phyloP scores from a whole-genome alignment of 192 early-diverging fungal species.

The Oehlia diaphana region DNA sequence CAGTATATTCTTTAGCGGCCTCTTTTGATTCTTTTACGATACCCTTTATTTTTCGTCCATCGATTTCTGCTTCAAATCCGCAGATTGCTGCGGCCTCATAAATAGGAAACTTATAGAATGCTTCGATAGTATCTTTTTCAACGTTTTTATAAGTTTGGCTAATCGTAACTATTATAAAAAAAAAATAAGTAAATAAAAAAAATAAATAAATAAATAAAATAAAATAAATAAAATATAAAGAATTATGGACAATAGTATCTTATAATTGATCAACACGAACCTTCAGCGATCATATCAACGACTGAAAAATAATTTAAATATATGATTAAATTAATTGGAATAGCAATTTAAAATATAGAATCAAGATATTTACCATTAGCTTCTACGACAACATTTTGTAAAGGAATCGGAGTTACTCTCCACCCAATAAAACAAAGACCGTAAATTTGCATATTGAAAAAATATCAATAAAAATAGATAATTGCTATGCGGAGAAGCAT shows the following conservation, averaged over 20 bases:
- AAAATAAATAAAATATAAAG: background rate
- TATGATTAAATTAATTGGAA: background rate
- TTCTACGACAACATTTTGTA: slow-evolving; percentile 19
- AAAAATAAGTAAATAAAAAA: background rate
- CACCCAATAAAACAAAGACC: background rate
- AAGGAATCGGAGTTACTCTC: background rate
- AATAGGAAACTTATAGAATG: slow-evolving; percentile 28
- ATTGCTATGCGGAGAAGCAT: no score
- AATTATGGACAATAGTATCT: background rate
- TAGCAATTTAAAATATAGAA: background rate
- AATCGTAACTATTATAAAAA: slow-evolving; percentile 3
- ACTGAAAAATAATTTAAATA: background rate
- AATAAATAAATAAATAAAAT: no score
- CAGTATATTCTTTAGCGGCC: slow-evolving; percentile 12
- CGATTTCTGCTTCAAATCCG: slow-evolving; percentile 25
- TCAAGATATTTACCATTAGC: slow-evolving; percentile 11
- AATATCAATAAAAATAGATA: no score
- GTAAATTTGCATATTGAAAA: background rate
- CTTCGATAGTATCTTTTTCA: slow-evolving; percentile 26
- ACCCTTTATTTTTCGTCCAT: slow-evolving; percentile 20
- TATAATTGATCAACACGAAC: background rate
- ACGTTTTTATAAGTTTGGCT: slow-evolving; percentile 20
- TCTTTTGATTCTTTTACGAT: slow-evolving; percentile 15
- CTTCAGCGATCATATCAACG: slow-evolving; percentile 31
- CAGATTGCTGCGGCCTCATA: slow-evolving; percentile 16